A percentile compares a stretch with the other conserved stretches of the same genome.
phyloP scores from a whole-genome alignment of 73 alveolate genomes.

The Diophrys sp. region DNA sequence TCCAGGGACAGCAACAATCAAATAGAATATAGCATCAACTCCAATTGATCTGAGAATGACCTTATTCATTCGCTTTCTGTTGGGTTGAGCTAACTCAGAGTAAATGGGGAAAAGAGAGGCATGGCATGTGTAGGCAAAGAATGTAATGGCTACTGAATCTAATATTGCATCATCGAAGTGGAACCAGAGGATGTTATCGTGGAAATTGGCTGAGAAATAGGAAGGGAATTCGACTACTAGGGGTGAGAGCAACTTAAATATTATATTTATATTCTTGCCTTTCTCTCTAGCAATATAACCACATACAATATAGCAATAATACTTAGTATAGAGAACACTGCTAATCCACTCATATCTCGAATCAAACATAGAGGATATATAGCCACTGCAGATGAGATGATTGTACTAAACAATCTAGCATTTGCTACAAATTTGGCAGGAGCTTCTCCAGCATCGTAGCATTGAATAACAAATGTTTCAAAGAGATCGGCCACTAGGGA shows the following conservation, averaged over 20 bases:
- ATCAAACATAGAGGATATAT: slow-evolving; percentile 27
- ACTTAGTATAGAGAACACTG: slow-evolving; percentile 20
- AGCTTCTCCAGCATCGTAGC: slow-evolving; percentile 5
- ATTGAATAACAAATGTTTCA: slow-evolving; percentile 1
- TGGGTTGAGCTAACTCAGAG: slow-evolving; percentile 37
- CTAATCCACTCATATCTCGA: slow-evolving; percentile 45
- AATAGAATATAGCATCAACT: slow-evolving; percentile 34
- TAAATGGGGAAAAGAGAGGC: slow-evolving; percentile 38
- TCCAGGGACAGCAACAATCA: slow-evolving; percentile 38
- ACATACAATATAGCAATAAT: slow-evolving; percentile 38
- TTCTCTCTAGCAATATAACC: no score
- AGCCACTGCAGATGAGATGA: slow-evolving; percentile 10
- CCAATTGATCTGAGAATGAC: slow-evolving; percentile 24
- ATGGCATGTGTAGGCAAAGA: slow-evolving; percentile 53
- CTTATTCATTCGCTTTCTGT: slow-evolving; percentile 33
- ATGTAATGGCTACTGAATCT: slow-evolving; percentile 32
- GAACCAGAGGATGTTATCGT: slow-evolving; percentile 4
- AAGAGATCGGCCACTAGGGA: slow-evolving; percentile 37
- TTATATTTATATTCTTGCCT: no score
- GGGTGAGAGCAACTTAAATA: no score
- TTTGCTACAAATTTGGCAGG: no score
- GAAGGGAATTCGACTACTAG: slow-evolving; percentile 36
- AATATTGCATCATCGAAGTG: slow-evolving; percentile 35
- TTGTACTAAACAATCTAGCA: slow-evolving; percentile 24
- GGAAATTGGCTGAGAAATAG: neutral